Base-by-base conservation (phyloP, 2,329 filamentous ascomycete species). In the Penicillium sp. region DNA sequence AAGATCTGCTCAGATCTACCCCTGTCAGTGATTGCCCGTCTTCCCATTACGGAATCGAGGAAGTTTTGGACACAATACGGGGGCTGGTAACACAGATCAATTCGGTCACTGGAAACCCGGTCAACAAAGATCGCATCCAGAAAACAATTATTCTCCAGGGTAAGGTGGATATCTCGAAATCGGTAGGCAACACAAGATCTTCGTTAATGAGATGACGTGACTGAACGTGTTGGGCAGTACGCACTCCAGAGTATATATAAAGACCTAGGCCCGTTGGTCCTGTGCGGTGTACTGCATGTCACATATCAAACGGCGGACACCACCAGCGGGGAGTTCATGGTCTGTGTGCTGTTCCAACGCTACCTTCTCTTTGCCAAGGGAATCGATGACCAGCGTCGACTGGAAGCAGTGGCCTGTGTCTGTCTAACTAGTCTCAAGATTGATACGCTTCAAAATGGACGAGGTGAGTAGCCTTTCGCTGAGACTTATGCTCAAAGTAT, bases 101-200 rank as follows among this genome's bases (percentile, higher is more conserved):
- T 68, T 80, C 84, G 55, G 90, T 90, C n/a, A 92, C 89, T 25
- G 86, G 91, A 56, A 89, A 94, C 65, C 84, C 84, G 9, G 77
- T 83, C 45, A 85, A 86, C 62, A 87, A 87, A 64, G 81, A 80
- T 18, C 81, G 84, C 0, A 83, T 97, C 52, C 86, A 93, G 63
- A 91, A 87, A 62, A 95, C 91, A 0, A 91, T 92, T 85, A 75
- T 90, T 21, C 78, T 99, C 15, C 91, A 96, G 72, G 88, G 93
- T 63, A 86, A 90, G 34, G 80, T 97, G 10, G 79, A 82, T 0
- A 92, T 96, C 67, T 82, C 86, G 1, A 81, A 88, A 58, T 83
- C 88, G 70, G 89, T 92, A 76, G 68, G 79, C 66, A 40, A 13
- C 15, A 18, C 32, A 29, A 31, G 4, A 15, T 18, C 23, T 21